Conservation (phyloP, 2,329 filamentous ascomycete species). For the Tolypocladium amazonense region DNA sequence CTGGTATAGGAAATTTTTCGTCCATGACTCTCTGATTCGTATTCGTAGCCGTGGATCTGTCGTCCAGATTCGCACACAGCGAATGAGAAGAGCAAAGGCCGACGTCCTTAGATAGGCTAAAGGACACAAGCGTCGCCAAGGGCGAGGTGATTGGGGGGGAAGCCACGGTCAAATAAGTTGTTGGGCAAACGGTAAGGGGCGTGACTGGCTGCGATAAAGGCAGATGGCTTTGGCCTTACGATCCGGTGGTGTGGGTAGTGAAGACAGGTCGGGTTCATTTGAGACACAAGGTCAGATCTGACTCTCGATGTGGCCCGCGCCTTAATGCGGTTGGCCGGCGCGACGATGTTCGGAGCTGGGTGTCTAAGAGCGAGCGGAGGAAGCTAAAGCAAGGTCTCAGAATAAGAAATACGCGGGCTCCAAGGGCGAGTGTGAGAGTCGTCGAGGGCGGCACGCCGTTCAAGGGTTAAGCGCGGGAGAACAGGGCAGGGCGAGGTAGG, state of each 20-base stretch:
- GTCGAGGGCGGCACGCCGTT: background rate
- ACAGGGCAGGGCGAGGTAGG: background rate
- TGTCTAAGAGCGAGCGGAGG: background rate
- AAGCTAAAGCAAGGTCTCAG: background rate
- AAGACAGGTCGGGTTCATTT: conserved; percentile 1
- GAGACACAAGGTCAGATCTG: conserved; percentile 5
- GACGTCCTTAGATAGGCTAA: background rate
- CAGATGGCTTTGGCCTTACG: background rate
- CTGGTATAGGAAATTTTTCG: conserved; percentile 14
- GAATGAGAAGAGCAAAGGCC: background rate
- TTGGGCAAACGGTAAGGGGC: background rate
- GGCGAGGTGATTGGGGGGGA: background rate
- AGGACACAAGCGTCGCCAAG: background rate
- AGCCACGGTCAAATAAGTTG: conserved; percentile 2
- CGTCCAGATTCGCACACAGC: background rate
- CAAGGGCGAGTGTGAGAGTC: background rate
- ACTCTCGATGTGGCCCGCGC: background rate
- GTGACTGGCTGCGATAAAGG: background rate
- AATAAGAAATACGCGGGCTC: background rate
- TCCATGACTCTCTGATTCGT: conserved; percentile 2
- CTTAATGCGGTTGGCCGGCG: background rate
- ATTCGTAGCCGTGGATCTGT: background rate
- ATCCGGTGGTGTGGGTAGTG: background rate
- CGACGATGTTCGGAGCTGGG: background rate
- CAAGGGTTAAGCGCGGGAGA: background rate